A percentile compares a stretch with the other conserved stretches of the same genome.
phyloP scores from a whole-genome alignment of 352 stramenopile genomes.

The Globisporangium rhizosaccharum region DNA sequence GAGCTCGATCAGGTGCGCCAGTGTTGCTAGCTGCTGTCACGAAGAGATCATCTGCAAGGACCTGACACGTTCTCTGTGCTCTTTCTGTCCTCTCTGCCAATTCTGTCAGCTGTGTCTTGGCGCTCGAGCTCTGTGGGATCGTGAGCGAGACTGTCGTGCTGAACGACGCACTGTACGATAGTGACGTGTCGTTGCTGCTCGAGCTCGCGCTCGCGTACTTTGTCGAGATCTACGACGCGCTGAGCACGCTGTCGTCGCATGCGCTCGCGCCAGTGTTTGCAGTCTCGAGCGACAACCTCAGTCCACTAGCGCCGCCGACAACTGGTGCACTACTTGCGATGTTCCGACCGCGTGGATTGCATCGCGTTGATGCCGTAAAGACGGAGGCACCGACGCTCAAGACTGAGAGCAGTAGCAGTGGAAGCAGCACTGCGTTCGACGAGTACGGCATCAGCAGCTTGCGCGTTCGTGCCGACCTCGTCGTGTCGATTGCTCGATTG shows the following conservation, averaged over 20 bases:
- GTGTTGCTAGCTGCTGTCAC: background rate
- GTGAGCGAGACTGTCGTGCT: conserved; percentile 34
- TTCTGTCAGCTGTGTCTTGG: conserved; percentile 45
- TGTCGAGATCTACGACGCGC: conserved; percentile 19
- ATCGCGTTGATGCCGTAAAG: conserved; percentile 10
- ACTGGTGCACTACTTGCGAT: conserved; percentile 5
- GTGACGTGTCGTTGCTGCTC: conserved; percentile 4
- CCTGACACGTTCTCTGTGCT: conserved; percentile 12
- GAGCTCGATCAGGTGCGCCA: conserved; percentile 13
- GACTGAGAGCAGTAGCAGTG: background rate
- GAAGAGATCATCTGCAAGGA: background rate
- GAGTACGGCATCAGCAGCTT: conserved; percentile 50
- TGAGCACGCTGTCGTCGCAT: conserved; percentile 15
- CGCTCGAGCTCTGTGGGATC: conserved; percentile 63
- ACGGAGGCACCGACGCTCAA: conserved; percentile 1
- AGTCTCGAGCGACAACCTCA: background rate
- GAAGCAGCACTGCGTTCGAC: conserved; percentile 10
- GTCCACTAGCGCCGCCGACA: background rate
- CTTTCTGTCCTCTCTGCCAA: conserved; percentile 14
- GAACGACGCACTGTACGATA: conserved; percentile 6
- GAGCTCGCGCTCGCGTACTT: conserved; percentile 32
- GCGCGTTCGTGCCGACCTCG: conserved; percentile 39
- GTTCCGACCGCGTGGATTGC: conserved; percentile 8
- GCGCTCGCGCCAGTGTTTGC: conserved; percentile 9
- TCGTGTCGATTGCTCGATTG: conserved; percentile 42